Percentiles rank a stretch among this genome's conserved stretches.
phyloP scores from a whole-genome alignment of 2,329 filamentous ascomycete genomes.

The Emmonsiellopsis sp. region DNA sequence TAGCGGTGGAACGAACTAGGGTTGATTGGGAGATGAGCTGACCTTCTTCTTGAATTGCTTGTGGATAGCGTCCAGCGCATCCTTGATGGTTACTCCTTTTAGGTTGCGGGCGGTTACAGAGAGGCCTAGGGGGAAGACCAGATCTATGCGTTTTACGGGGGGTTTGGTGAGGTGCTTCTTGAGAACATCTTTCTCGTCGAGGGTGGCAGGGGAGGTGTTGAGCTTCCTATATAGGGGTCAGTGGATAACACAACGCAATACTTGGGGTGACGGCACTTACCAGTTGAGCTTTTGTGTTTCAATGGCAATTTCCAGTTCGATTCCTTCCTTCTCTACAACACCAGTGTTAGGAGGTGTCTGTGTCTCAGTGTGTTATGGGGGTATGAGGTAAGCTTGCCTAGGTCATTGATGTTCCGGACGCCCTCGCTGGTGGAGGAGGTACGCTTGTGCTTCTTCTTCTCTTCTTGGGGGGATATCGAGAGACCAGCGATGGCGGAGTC shows the following conservation, averaged over 20 bases:
- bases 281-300: constrained; percentile 85
- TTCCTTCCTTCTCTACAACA: constrained; percentile 59
- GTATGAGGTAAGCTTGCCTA: constrained; percentile 49
- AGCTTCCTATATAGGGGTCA: constrained; percentile 62
- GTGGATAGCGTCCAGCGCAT: constrained; percentile 88
- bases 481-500: constrained; percentile 83
- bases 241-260: not conserved
- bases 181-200: constrained; percentile 78
- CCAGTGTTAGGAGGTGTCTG: not conserved
- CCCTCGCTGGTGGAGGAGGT: constrained; percentile 59
- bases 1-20: constrained; percentile 5
- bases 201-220: constrained; percentile 67
- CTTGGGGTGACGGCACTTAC: constrained; percentile 42
- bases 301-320: constrained; percentile 61
- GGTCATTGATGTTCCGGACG: constrained; percentile 73
- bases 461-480: constrained; percentile 56
- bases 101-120: constrained; percentile 84
- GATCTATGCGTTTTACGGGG: constrained; percentile 85
- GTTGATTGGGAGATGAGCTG: constrained; percentile 9
- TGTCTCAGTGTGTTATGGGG: not conserved
- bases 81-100: constrained; percentile 94
- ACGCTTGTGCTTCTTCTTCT: constrained; percentile 48
- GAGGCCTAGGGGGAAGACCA: constrained; percentile 80
- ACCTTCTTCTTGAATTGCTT: constrained; percentile 97
- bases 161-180: constrained; percentile 73